Percentiles rank a stretch among this genome's conserved stretches.
phyloP scores from a whole-genome alignment of 2,329 filamentous ascomycete species.

The Penicillium sclerotiorum region DNA sequence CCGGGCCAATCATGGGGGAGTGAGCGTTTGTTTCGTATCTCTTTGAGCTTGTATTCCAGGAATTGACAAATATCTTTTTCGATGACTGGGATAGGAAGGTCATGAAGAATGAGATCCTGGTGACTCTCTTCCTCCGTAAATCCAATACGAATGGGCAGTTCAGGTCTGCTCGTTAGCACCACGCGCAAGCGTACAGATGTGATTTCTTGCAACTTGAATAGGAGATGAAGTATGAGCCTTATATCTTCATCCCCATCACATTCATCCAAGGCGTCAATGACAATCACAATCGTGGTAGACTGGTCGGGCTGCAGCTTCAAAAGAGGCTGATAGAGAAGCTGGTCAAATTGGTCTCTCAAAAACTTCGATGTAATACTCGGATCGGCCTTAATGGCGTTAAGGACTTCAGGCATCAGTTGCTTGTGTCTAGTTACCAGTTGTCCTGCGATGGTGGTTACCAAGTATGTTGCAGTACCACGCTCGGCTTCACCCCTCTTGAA shows the following conservation, averaged over 20 bases:
- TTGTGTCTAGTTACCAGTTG: slow-evolving; percentile 36
- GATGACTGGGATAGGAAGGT: slow-evolving; percentile 23
- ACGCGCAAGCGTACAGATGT: slow-evolving; percentile 21
- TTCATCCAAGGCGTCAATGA: slow-evolving; percentile 33
- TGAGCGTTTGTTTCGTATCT: slow-evolving; percentile 9
- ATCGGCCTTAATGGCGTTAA: slow-evolving; percentile 25
- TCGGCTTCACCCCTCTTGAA: slow-evolving; percentile 15
- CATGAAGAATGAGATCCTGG: slow-evolving; percentile 25
- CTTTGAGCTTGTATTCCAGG: slow-evolving; percentile 4
- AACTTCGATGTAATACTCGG: slow-evolving; percentile 26
- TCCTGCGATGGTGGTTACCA: slow-evolving; percentile 40
- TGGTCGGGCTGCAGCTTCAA: slow-evolving; percentile 6
- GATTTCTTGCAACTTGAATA: slow-evolving; percentile 16
- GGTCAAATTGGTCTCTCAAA: slow-evolving; percentile 29
- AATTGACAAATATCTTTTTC: slow-evolving; percentile 27
- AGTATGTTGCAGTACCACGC: slow-evolving; percentile 29
- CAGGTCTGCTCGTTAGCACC: slow-evolving; percentile 32
- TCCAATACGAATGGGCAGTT: slow-evolving; percentile 25
- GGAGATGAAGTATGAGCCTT: slow-evolving; percentile 23
- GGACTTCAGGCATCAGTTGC: slow-evolving; percentile 21
- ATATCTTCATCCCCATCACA: slow-evolving; percentile 24
- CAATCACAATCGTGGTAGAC: slow-evolving; percentile 16
- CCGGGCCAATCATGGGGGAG: slow-evolving; percentile 14
- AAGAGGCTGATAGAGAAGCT: slow-evolving; percentile 31
- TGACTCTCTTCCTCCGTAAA: slow-evolving; percentile 21